Conservation (phyloP, 345 rosid genomes). For the Isatis tinctoria region DNA sequence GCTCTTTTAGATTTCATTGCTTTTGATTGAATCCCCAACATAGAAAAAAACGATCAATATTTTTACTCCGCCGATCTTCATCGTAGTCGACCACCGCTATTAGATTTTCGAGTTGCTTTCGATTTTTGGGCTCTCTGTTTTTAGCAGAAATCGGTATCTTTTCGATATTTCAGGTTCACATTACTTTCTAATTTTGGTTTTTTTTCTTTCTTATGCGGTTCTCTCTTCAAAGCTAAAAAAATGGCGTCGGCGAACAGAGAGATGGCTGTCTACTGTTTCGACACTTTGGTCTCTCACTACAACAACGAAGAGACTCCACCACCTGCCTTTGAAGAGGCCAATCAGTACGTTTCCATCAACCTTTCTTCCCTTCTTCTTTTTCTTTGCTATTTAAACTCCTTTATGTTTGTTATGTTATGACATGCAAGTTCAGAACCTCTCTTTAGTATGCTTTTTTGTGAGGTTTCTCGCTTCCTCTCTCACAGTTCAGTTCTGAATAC, state of each 20-base stretch:
- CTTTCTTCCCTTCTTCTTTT: background rate
- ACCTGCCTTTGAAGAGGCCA: conserved; percentile 82
- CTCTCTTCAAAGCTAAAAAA: conserved; percentile 4
- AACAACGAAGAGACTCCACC: conserved; percentile 78
- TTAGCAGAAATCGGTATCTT: too few species aligned
- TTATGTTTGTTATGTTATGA: background rate
- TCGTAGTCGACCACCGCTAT: background rate
- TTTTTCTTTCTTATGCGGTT: background rate
- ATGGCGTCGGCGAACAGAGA: conserved; percentile 96
- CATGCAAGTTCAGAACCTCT: background rate
- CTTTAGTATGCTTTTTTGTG: background rate
- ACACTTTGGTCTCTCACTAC: conserved; percentile 86
- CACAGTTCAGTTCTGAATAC: background rate
- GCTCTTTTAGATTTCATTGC: background rate
- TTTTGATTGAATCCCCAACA: background rate
- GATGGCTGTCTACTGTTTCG: conserved; percentile 99
- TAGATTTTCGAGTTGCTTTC: too few species aligned
- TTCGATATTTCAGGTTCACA: conserved; percentile 12
- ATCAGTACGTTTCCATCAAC: conserved; percentile 46
- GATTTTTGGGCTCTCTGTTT: too few species aligned
- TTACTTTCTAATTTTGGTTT: background rate
- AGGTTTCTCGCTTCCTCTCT: background rate
- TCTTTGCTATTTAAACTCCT: too few species aligned
- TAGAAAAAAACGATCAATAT: background rate
- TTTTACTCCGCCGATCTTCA: background rate